Conservation (phyloP, 441 rosid genomes). For the Gossypium armourianum region DNA sequence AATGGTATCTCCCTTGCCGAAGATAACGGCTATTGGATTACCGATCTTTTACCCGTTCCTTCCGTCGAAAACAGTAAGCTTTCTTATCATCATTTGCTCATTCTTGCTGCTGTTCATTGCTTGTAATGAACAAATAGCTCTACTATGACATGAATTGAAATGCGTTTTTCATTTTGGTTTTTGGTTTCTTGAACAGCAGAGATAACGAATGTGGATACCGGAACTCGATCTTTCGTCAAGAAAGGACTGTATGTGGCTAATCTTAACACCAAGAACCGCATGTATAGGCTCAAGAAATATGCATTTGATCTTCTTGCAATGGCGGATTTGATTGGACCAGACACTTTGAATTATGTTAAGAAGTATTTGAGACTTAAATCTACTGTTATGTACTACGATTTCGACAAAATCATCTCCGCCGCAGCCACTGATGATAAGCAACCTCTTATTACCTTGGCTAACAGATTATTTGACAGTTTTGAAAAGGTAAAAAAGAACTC, state of each 20-base stretch:
- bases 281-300: slow-evolving; percentile 52
- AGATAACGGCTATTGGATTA: slow-evolving; percentile 63
- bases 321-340: slow-evolving; percentile 77
- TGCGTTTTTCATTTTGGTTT: background rate
- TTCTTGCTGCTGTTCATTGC: background rate
- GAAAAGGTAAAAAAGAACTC: slow-evolving; percentile 43
- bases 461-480: slow-evolving; percentile 62
- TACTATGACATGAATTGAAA: background rate
- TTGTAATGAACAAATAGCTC: background rate
- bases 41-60: slow-evolving; percentile 51
- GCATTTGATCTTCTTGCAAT: slow-evolving; percentile 74
- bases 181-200: slow-evolving; percentile 23
- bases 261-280: slow-evolving; percentile 49
- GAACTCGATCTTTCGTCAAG: slow-evolving; percentile 61
- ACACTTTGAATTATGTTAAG: slow-evolving; percentile 60
- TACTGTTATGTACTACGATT: slow-evolving; percentile 63
- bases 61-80: slow-evolving; percentile 58
- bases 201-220: slow-evolving; percentile 59
- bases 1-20: slow-evolving; percentile 40
- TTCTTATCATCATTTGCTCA: slow-evolving; percentile 1
- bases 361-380: slow-evolving; percentile 69
- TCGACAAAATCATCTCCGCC: slow-evolving; percentile 67
- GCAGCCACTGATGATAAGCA: slow-evolving; percentile 49
- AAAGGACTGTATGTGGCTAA: slow-evolving; percentile 55
- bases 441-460: slow-evolving; percentile 61